Evolutionary conservation across 2,329 filamentous ascomycete species (phyloP), one percentile per base, ranked within the genome.

Genomic region (Elsinoe arachidis): DNA sequence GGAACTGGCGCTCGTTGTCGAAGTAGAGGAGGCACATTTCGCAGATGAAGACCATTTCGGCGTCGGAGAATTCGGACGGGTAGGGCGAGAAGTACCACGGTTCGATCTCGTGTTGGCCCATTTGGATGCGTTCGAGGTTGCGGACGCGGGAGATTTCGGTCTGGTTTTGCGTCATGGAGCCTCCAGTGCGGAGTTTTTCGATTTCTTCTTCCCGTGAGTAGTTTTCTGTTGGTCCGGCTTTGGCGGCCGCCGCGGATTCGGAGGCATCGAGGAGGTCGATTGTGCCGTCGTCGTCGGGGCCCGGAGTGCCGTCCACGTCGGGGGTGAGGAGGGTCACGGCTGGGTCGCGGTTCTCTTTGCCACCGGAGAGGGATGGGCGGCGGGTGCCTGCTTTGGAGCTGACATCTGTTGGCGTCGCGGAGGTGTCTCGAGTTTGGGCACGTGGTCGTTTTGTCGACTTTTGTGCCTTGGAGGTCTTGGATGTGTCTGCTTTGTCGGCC

Each of bases 51-150:
- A 97, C 88, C 62, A 93, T 80, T 64, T 99, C 93, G 64, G 87
- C 87, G 64, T 93, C 87, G 19, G 86, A 86, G 69, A 95, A 97
- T 2, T 85, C 79, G 67, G 95, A 87, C 0, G 93, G 93, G 66
- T 99, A 99, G 0, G 93, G 93, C 4, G 90, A 96, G 75, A 99
- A 99, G 72, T 99, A 99, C 93, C 93, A 99, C 0, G 93, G 93
- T 69, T 95, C 95, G 43, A 99, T 82, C 66, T 96, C 90, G 69
- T 85, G 87, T 64, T 86, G 84, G 44, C 93, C 95, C 78, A 99
- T 97, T 69, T 97, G 92, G 2, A 99, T 86, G 63, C 87, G 91
- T 56, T 88, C 89, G 63, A 99, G 84, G 69, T 99, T 99, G 67
- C 93, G 86, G 57, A 99, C 95, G 55, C 95, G 87, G 21, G 92